Conservation (phyloP, 345 rosid species). For the Lumnitzera littorea region DNA sequence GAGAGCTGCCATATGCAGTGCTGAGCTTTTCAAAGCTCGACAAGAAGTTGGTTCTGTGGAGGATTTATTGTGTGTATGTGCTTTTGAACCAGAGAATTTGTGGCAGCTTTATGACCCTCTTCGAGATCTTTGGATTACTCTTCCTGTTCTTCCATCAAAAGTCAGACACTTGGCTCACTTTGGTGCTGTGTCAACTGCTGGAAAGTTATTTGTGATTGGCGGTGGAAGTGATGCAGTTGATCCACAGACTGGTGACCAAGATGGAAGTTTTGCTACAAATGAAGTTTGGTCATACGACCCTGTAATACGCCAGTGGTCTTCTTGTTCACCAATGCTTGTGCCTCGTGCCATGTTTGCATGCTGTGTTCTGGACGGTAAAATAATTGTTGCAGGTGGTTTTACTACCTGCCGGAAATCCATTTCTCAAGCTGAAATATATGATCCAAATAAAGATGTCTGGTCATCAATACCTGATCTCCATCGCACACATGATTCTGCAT, state of each 20-base stretch:
- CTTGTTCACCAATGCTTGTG: slow-evolving; percentile 69
- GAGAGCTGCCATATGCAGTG: slow-evolving; percentile 65
- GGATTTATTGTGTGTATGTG: slow-evolving; percentile 69
- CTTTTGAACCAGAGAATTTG: slow-evolving; percentile 86
- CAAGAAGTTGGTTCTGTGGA: slow-evolving; percentile 63
- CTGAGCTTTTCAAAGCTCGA: slow-evolving; percentile 70
- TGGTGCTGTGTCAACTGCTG: slow-evolving; percentile 57
- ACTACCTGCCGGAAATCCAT: slow-evolving; percentile 84
- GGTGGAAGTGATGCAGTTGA: slow-evolving; percentile 97
- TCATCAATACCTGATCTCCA: slow-evolving; percentile 74
- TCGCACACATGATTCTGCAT: slow-evolving; percentile 81
- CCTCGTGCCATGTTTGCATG: slow-evolving; percentile 98
- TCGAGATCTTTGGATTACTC: slow-evolving; percentile 77
- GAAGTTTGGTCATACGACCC: slow-evolving; percentile 97
- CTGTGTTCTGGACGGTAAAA: slow-evolving; percentile 72
- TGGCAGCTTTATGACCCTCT: slow-evolving; percentile 94
- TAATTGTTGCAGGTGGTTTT: slow-evolving; percentile 89
- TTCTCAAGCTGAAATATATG: slow-evolving; percentile 90
- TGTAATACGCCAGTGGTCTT: slow-evolving; percentile 59
- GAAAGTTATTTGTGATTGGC: slow-evolving; percentile 82
- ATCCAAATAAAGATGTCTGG: slow-evolving; percentile 78
- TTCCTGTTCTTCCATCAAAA: slow-evolving; percentile 82
- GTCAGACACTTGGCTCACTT: slow-evolving; percentile 83
- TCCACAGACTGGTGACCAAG: slow-evolving; percentile 85
- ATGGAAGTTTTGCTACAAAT: slow-evolving; percentile 84